Percentiles rank a stretch among this genome's conserved stretches.
phyloP scores from a whole-genome alignment of 2,329 filamentous ascomycete species.

The Acarospora socialis region DNA sequence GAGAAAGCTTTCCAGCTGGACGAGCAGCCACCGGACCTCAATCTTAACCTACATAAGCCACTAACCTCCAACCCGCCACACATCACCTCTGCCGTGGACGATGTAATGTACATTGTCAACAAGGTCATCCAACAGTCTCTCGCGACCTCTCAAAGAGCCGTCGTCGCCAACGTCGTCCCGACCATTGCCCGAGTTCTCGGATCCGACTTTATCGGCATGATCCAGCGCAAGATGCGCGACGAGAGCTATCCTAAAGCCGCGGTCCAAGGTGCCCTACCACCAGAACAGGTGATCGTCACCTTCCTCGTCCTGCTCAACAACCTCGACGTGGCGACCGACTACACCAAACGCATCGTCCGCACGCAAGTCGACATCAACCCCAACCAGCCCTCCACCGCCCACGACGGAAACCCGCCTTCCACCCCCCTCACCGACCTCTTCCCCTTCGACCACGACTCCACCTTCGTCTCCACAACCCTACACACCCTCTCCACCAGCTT shows the following conservation, averaged over 20 bases:
- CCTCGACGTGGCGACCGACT: slow-evolving; percentile 82
- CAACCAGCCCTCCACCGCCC: slow-evolving; percentile 27
- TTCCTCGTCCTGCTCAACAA: slow-evolving; percentile 95
- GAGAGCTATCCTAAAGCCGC: slow-evolving; percentile 76
- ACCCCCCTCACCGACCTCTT: slow-evolving; percentile 50
- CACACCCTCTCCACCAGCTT: slow-evolving; percentile 58
- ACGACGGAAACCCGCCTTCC: slow-evolving; percentile 15
- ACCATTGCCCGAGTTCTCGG: slow-evolving; percentile 67
- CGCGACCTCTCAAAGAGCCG: slow-evolving; percentile 67
- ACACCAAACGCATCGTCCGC: slow-evolving; percentile 71
- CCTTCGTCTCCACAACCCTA: slow-evolving; percentile 53
- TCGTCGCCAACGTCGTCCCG: slow-evolving; percentile 65
- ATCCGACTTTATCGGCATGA: slow-evolving; percentile 89
- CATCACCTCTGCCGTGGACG: slow-evolving; percentile 90
- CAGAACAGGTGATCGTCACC: slow-evolving; percentile 73
- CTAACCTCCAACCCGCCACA: slow-evolving; percentile 70
- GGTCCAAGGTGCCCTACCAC: slow-evolving; percentile 66
- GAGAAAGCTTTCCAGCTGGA: slow-evolving; percentile 97
- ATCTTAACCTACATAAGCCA: slow-evolving; percentile 56
- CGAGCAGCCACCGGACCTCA: slow-evolving; percentile 67
- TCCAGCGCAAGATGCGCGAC: slow-evolving; percentile 93
- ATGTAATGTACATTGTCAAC: slow-evolving; percentile 98
- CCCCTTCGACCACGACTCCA: slow-evolving; percentile 63
- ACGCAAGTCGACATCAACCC: slow-evolving; percentile 42
- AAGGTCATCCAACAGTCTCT: slow-evolving; percentile 76